Conservation (phyloP, 2,329 filamentous ascomycete genomes). For the Neospermospora avenae region DNA sequence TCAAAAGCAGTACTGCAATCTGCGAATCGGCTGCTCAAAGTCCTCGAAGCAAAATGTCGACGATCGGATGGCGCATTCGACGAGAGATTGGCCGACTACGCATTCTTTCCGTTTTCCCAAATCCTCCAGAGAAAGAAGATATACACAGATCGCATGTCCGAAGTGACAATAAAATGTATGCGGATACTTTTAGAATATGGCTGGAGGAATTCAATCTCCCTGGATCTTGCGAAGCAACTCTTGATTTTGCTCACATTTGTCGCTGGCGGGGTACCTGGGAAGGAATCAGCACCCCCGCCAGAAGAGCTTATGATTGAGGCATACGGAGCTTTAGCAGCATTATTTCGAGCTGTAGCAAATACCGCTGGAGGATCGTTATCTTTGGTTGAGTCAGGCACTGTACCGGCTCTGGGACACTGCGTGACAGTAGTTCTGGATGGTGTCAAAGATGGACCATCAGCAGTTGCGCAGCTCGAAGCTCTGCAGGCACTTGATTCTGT, state of each 20-base stretch:
- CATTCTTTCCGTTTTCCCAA: slow-evolving; percentile 89
- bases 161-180: slow-evolving; percentile 73
- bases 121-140: slow-evolving; percentile 74
- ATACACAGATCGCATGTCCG: slow-evolving; percentile 68
- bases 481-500: slow-evolving; percentile 61
- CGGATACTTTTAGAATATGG: slow-evolving; percentile 70
- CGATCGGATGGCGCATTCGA: slow-evolving; percentile 59
- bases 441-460: slow-evolving; percentile 59
- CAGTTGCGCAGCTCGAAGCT: slow-evolving; percentile 69
- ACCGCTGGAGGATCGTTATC: slow-evolving; percentile 47
- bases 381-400: slow-evolving; percentile 54
- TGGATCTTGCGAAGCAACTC: slow-evolving; percentile 76
- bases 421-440: slow-evolving; percentile 77
- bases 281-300: slow-evolving; percentile 46
- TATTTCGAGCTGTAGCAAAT: slow-evolving; percentile 59
- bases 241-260: slow-evolving; percentile 81
- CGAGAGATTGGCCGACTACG: slow-evolving; percentile 84
- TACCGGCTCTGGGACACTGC: slow-evolving; percentile 78
- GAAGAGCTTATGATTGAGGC: slow-evolving; percentile 75
- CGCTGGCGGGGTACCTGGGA: slow-evolving; percentile 67
- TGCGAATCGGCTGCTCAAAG: slow-evolving; percentile 42
- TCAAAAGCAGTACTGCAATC: slow-evolving; percentile 46
- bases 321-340: slow-evolving; percentile 63
- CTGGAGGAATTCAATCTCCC: slow-evolving; percentile 71
- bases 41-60: slow-evolving; percentile 41